Evolutionary conservation across 495 filamentous ascomycete species (phyloP).

Genomic region (Neurospora sp.): DNA sequence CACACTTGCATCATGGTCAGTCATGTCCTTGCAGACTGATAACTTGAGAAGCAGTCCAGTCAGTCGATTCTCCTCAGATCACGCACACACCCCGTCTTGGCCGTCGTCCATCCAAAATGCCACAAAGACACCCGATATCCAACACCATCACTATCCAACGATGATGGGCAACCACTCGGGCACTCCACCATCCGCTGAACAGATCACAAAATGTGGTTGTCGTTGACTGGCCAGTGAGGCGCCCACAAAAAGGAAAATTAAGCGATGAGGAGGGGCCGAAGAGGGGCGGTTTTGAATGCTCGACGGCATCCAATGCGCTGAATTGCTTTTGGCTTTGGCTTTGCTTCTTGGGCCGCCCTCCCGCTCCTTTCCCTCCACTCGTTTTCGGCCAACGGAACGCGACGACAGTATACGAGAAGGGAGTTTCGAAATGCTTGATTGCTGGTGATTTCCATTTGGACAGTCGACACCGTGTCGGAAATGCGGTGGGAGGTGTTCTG

Average conservation of each 20-base stretch:
- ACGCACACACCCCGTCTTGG: neutral
- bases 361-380: neutral
- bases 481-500: neutral
- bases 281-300: neutral
- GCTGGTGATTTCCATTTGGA: no score
- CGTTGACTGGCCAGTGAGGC: slow-evolving; percentile 14
- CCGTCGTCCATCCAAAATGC: neutral
- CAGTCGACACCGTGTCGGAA: neutral
- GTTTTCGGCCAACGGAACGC: neutral
- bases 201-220: slow-evolving; percentile 14
- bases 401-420: neutral
- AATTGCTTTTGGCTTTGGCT: neutral
- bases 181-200: neutral
- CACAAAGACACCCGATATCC: neutral
- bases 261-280: neutral
- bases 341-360: neutral
- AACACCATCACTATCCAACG: neutral
- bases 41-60: neutral
- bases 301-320: no score
- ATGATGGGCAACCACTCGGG: neutral
- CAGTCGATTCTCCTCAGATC: neutral
- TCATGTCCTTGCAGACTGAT: neutral
- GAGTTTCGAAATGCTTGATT: neutral
- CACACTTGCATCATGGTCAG: neutral
- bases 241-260: slow-evolving; percentile 6